These are phyloP conservation scores for Pigoraptor vietnamica DNA, from an alignment of 78 protist genomes.

Conservation along the genomic window DNA sequence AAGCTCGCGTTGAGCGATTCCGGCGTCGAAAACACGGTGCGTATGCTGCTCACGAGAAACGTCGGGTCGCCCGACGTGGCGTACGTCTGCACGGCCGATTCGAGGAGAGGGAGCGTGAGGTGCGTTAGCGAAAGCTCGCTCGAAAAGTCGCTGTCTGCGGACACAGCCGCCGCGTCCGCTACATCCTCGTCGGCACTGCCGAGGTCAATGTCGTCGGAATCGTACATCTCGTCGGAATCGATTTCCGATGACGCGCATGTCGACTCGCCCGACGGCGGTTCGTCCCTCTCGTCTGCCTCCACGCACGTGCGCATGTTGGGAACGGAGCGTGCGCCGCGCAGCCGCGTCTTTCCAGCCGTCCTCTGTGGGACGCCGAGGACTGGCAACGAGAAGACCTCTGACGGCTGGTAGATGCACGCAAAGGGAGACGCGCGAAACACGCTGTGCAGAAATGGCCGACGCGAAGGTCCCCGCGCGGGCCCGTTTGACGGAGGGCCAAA, in stretches of 20 bases:
- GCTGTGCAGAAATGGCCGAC: neutral
- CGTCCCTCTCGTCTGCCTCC: neutral
- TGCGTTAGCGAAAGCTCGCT: neutral
- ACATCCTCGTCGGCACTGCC: neutral
- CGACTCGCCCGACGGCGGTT: neutral
- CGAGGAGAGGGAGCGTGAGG: neutral
- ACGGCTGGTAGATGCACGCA: neutral
- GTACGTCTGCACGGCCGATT: neutral
- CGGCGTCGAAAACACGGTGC: neutral
- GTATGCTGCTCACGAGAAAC: neutral
- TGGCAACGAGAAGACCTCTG: no score
- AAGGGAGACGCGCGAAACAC: neutral
- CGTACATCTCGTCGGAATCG: neutral
- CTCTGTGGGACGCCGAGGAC: no score
- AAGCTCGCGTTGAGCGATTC: neutral
- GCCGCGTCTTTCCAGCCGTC: no score
- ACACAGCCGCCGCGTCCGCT: neutral
- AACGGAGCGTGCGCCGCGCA: neutral
- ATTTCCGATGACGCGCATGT: neutral
- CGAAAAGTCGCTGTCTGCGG: neutral
- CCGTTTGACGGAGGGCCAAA: neutral
- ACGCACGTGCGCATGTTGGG: neutral
- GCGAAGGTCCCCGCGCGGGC: neutral
- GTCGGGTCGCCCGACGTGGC: neutral
- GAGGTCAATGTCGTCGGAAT: neutral